Evolutionary conservation across 2,329 filamentous ascomycete genomes (phyloP), one percentile per base, ranked within the genome.

Genomic region (Dactylellina sp.): DNA sequence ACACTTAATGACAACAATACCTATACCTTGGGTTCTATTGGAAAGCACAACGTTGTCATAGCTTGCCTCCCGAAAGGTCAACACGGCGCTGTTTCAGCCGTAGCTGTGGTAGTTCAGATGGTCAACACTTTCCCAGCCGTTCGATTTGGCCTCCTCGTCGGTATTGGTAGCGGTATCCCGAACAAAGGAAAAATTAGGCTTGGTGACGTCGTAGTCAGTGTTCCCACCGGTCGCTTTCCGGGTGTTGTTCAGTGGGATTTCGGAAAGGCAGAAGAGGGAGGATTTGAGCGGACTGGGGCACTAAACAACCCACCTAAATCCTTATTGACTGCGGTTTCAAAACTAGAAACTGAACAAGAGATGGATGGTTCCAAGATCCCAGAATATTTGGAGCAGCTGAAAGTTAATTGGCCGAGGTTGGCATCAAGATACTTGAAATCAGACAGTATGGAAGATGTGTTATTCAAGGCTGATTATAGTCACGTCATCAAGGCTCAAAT

Each of bases 1-100:
- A 12, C 35, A 32, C 9, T 35, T 7, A 35, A 18, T 4, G 52
- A 66, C 18, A 16, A 22, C 2, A 66, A 59, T 16, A 11, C n/a
- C 2, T 66, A 66, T 20, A 59, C 42, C 1, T 28, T 66, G 22
- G 62, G 62, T 1, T 44, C 52, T 1, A 59, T 66, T 3, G 25
- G 32, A n/a, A 18, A 32, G 24, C 62, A 56, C 35, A 66, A 66
- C 18, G 20, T 66, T 14, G 62, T 66, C 11, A 66, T 66, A 9
- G 53, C 40, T 16, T 50, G 42, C 35, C 37, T 66, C 14, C 53
- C 62, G 1, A 49, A 56, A 22, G 62, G 62, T 22, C 14, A 20
- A 42, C 35, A 20, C 6, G 62, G 62, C n/a, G 42, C 52, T 7
- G 78, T 20, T 56, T 77, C 25, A 74, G 61, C 61, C 7, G 35